Conservation (phyloP, 2,329 filamentous ascomycete species). For the Aureobasidium sp. region DNA sequence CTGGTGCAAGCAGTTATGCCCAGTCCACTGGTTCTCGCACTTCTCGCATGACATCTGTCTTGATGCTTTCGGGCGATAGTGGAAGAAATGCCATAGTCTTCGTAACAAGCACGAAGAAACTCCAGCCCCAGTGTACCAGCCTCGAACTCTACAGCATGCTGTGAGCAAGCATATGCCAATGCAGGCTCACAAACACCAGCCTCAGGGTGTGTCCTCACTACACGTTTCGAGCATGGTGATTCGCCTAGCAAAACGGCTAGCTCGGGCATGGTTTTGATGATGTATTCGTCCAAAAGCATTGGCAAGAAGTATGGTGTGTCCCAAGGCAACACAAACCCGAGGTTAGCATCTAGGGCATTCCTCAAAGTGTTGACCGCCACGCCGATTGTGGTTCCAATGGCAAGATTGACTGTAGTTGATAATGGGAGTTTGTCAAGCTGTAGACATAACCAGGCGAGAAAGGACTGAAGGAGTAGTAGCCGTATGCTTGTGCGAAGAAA, state of each 20-base stretch:
- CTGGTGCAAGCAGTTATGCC: neutral
- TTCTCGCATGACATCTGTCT: neutral
- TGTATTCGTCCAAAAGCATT: neutral
- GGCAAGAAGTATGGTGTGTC: neutral
- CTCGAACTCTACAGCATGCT: neutral
- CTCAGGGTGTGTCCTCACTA: neutral
- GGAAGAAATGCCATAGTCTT: neutral
- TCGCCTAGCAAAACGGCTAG: neutral
- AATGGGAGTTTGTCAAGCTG: neutral
- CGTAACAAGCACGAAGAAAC: neutral
- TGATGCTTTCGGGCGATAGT: neutral
- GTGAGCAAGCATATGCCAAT: neutral
- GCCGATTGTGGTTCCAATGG: neutral
- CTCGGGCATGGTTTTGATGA: neutral
- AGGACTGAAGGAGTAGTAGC: neutral
- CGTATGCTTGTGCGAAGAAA: neutral
- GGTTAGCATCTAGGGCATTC: neutral
- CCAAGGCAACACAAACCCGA: neutral
- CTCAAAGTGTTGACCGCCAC: neutral
- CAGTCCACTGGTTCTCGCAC: neutral
- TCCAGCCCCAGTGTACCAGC: neutral
- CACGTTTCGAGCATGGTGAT: neutral
- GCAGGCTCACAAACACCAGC: neutral
- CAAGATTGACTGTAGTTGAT: neutral
- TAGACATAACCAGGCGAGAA: neutral